Base-by-base conservation (phyloP, 2,329 filamentous ascomycete species). In the Paraconiothyrium sp. region DNA sequence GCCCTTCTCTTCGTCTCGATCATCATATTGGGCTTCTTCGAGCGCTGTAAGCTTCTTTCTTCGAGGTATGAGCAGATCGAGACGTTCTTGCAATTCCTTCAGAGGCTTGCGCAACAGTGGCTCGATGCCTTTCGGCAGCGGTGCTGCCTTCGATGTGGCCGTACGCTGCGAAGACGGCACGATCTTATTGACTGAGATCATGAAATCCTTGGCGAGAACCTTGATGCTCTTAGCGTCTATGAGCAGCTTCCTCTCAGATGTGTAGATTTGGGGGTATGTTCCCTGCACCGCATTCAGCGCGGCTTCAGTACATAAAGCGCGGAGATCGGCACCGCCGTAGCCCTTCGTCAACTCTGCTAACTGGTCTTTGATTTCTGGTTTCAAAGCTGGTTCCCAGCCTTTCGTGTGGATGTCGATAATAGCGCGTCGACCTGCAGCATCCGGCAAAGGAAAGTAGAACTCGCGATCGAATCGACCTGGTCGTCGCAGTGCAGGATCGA, bases 341-440 rank as follows among this genome's bases (percentile, higher is more conserved):
- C 96, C 96, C 79, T 97, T 97, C 3, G 94, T 97, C 73, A 94
- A 84, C 67, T 94, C 90, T 0, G 92, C 94, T 54, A 99, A 85
- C 60, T 92, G 88, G 57, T 89, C 85, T 80, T 96, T 97, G 84
- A 98, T 96, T 2, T 84, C 80, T 13, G 89, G 84, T 27, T 91
- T 86, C 30, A 99, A 83, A 1, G 87, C 84, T 11, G 89, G 89
- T 22, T 94, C 92, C 95, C 95, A 99, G 65, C 93, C 93, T 75
- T 91, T 91, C 7, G 95, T 99, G 76, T 99, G 93, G 61, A 99
- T 99, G 66, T 97, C 90, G 61, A 99, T 86, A 71, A 99, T 99
- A 4, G 92, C 86, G 66, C 91, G 90, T 63, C 95, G 89, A 24
- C 89, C 93, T 43, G 91, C 88, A 4, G 89, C 84, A 69, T 94